These are phyloP conservation scores for Aschersonia sp. DNA, from an alignment of 2,329 filamentous ascomycete species.

Conservation along the genomic window DNA sequence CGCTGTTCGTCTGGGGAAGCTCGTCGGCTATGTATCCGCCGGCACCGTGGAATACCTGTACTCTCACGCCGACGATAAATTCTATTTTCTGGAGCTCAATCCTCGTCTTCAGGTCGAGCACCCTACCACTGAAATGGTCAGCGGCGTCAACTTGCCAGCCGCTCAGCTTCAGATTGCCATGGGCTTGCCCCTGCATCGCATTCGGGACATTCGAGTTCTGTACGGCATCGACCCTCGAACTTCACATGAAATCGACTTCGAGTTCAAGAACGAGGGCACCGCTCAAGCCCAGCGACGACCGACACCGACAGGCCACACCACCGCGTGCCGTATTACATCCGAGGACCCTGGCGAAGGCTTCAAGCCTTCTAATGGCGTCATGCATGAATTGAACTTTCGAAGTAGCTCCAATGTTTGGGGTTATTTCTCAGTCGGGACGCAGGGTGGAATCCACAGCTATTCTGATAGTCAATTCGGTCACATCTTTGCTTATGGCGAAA, in stretches of 20 bases:
- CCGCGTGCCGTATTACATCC: constrained; percentile 96
- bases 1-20: constrained; percentile 79
- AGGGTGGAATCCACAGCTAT: constrained; percentile 97
- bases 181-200: constrained; percentile 90
- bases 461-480: constrained; percentile 98
- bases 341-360: constrained; percentile 98
- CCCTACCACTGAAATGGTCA: constrained; percentile 98
- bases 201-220: constrained; percentile 87
- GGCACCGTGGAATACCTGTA: constrained; percentile 99
- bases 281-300: constrained; percentile 76
- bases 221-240: constrained; percentile 92
- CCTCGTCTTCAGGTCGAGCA: constrained; percentile 99
- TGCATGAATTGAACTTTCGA: constrained; percentile 98
- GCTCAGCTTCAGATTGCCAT: constrained; percentile 98
- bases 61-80: constrained; percentile 94
- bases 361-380: constrained; percentile 97
- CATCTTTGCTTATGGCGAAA: constrained; percentile 98
- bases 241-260: constrained; percentile 81
- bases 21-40: constrained; percentile 96
- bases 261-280: constrained; percentile 80
- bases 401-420: constrained; percentile 99
- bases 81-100: constrained; percentile 98
- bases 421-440: constrained; percentile 97
- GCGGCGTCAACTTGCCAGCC: constrained; percentile 89
- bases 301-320: constrained; percentile 90